phyloP scores from a whole-genome alignment of 1,284 basidiomycete species.

The Earliella scabrosa region DNA sequence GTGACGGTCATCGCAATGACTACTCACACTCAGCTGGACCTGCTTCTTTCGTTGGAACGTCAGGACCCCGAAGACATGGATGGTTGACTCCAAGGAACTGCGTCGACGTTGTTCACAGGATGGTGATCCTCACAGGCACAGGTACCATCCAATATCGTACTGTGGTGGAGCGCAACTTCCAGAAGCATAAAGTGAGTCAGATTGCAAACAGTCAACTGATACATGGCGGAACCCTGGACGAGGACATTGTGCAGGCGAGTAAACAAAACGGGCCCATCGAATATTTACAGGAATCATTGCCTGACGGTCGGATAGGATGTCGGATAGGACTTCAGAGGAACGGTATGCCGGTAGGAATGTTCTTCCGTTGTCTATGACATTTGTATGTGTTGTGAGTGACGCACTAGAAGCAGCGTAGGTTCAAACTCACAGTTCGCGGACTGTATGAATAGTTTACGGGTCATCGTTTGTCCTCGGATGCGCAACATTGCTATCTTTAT shows the following conservation, averaged over 20 bases:
- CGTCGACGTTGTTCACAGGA: not conserved
- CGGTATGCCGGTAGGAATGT: constrained; percentile 38
- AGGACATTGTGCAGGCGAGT: not conserved
- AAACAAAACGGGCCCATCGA: not conserved
- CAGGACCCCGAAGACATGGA: too few species aligned
- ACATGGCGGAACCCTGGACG: not conserved
- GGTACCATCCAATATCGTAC: too few species aligned
- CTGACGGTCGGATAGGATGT: not conserved
- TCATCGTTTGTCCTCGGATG: too few species aligned
- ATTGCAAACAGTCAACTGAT: not conserved
- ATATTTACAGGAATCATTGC: not conserved
- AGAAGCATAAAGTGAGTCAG: too few species aligned
- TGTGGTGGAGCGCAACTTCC: too few species aligned
- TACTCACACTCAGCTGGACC: too few species aligned
- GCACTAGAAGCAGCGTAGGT: not conserved
- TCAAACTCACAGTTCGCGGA: constrained; percentile 47
- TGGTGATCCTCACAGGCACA: not conserved
- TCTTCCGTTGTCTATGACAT: constrained; percentile 34
- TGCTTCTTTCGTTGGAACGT: too few species aligned
- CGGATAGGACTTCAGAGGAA: constrained; percentile 15
- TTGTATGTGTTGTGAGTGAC: not conserved
- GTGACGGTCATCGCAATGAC: too few species aligned
- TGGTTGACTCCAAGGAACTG: not conserved
- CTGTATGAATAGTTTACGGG: constrained; percentile 23
- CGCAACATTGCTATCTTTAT: not conserved